Base-by-base conservation (phyloP, 345 rosid genomes). In the Heritiera fomes region DNA sequence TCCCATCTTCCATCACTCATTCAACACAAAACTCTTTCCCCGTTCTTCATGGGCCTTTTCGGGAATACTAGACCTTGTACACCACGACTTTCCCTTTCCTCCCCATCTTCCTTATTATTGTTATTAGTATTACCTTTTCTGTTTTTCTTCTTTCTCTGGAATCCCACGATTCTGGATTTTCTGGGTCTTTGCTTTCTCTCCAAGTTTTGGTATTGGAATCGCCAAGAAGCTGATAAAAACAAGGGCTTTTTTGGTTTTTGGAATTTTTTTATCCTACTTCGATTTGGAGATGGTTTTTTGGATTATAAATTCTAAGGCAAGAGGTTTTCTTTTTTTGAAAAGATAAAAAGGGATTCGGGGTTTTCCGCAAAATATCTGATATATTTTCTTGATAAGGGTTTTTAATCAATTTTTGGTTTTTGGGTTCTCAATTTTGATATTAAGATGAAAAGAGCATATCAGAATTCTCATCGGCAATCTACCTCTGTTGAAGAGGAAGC, bases 31-130 rank as follows among this genome's bases (percentile, higher is more conserved):
- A 38, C 56, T 65, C 72, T 75, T 67, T n/a, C 69, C 59, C 65
- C 63, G 59, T 78, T 68, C 79, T 77, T 28, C 77, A 73, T 77
- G 85, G 83, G 88, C 81, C 75, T 77, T 78, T 70, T 80, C 3
- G 82, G 82, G 61, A 71, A 67, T 49, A 20, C 62, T 9, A 18
- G 50, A 65, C 20, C 10, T 11, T 30, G 17, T 32, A 23, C 65
- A 34, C 72, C 49, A 17, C 68, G 72, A 72, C 52, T 55, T 68
- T 40, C 62, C 53, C 64, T 53, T 46, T 3, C 69, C 40, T 38
- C 28, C 41, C n/a, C 40, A 1, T 12, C 73, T 12, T 45, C 10
- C 34, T 20, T 46, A 74, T 30, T 79, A 1, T 0, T 23, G 28
- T 45, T 41, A 23, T 74, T 62, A 34, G 43, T n/a, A 43, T 63